Percentiles rank a stretch among this genome's conserved stretches.
Conservation (phyloP, 2,329 filamentous ascomycete genomes). For the Stemphylium lycopersici region DNA sequence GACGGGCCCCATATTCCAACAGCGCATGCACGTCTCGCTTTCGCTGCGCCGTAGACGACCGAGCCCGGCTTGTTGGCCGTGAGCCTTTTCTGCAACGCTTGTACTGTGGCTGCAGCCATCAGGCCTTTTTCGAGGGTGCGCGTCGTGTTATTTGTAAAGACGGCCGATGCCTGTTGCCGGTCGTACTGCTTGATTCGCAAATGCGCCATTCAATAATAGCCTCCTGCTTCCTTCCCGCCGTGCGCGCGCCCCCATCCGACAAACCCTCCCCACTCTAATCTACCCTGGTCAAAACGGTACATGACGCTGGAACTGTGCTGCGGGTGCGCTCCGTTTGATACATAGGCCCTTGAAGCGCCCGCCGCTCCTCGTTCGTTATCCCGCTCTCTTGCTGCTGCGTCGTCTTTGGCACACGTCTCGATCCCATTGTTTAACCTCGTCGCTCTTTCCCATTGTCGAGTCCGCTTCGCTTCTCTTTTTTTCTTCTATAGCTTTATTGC, state of each 20-base stretch:
- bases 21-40: not conserved
- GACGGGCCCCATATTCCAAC: slow-evolving; percentile 9
- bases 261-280: slow-evolving; percentile 8
- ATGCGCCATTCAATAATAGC: slow-evolving; percentile 17
- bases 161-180: slow-evolving; percentile 5
- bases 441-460: slow-evolving; percentile 28
- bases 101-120: slow-evolving; percentile 7
- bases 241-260: slow-evolving; percentile 4
- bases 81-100: slow-evolving; percentile 4
- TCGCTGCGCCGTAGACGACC: not conserved
- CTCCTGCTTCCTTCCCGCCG: slow-evolving; percentile 4
- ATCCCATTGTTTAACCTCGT: slow-evolving; percentile 27
- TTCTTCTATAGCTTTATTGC: slow-evolving; percentile 10
- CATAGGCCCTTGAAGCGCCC: slow-evolving; percentile 13
- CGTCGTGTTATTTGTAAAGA: slow-evolving; percentile 3
- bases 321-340: slow-evolving; percentile 8
- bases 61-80: no score
- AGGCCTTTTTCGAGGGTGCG: slow-evolving; percentile 2
- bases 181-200: slow-evolving; percentile 17
- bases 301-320: slow-evolving; percentile 2
- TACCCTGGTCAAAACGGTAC: slow-evolving; percentile 9
- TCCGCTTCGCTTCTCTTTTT: slow-evolving; percentile 17
- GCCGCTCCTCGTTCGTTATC: slow-evolving; percentile 1
- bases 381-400: slow-evolving; percentile 5
- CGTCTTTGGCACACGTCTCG: slow-evolving; percentile 12